These are phyloP conservation scores for Stephania japonica DNA, from an alignment of 164 flowering plant genomes.

Conservation along the genomic window DNA sequence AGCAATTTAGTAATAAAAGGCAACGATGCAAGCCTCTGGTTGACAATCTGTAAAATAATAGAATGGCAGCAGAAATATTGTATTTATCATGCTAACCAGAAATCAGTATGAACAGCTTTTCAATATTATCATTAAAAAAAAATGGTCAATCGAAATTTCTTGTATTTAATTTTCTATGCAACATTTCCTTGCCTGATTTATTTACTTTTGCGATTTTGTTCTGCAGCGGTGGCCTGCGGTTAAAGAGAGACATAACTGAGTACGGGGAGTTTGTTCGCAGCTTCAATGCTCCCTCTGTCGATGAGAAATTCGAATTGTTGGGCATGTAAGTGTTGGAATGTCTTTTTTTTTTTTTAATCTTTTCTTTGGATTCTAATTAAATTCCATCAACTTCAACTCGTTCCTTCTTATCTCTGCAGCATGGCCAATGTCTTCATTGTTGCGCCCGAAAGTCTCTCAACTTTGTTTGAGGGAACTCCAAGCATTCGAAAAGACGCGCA, in stretches of 20 bases:
- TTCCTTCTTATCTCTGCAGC: slow-evolving; percentile 34
- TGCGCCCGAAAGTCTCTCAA: slow-evolving; percentile 92
- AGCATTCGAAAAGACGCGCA: slow-evolving; percentile 91
- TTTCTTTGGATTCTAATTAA: background rate
- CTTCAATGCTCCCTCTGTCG: no score
- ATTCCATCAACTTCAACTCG: background rate
- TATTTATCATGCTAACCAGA: no score
- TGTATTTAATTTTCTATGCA: background rate
- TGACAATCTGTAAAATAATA: background rate
- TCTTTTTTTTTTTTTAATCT: background rate
- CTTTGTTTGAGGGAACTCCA: slow-evolving; percentile 90
- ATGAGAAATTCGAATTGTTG: slow-evolving; percentile 84
- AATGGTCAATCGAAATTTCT: background rate
- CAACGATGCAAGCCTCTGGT: background rate
- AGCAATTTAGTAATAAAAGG: background rate
- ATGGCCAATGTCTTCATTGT: slow-evolving; percentile 98
- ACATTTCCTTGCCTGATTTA: background rate
- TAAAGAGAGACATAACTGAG: slow-evolving; percentile 97
- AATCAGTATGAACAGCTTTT: background rate
- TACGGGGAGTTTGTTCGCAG: slow-evolving; percentile 95
- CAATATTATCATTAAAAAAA: background rate
- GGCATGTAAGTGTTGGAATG: slow-evolving; percentile 72
- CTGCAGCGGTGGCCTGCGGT: slow-evolving; percentile 82
- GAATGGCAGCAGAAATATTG: no score
- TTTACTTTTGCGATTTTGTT: background rate